phyloP scores from a whole-genome alignment of 2,329 filamentous ascomycete genomes.

The Hymenoscyphus infarciens region DNA sequence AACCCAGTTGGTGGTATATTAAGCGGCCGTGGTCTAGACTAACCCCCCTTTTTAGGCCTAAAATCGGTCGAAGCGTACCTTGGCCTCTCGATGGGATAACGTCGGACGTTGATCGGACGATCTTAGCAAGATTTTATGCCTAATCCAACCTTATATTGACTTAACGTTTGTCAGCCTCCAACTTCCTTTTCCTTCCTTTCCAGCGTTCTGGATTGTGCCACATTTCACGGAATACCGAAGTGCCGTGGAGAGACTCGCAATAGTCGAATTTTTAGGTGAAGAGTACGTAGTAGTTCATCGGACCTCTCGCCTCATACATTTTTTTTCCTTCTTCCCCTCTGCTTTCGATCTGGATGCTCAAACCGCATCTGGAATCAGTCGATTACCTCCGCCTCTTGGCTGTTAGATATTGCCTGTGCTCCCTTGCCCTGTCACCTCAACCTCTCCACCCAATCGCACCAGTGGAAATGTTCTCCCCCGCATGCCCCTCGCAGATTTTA shows the following conservation, averaged over 20 bases:
- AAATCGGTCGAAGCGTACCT: neutral
- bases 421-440: neutral
- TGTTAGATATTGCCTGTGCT: constrained; percentile 10
- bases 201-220: neutral
- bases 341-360: neutral
- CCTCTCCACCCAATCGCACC: constrained; percentile 9
- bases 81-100: neutral
- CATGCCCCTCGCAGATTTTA: constrained; percentile 3
- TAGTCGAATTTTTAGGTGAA: neutral
- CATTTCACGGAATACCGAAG: neutral
- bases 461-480: constrained; percentile 1
- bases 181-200: neutral
- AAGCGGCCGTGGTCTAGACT: neutral
- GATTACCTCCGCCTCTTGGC: neutral
- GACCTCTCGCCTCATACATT: neutral
- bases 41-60: neutral
- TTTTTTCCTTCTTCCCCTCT: neutral
- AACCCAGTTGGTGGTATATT: constrained; percentile 1
- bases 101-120: neutral
- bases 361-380: neutral
- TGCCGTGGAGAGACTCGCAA: neutral
- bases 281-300: neutral
- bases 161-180: neutral
- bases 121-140: neutral
- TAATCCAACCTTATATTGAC: too few relatives aligned